Percentiles rank a stretch among this genome's conserved stretches.
These are phyloP conservation scores for Shiraia bambusicola DNA, from an alignment of 2,329 filamentous ascomycete genomes.

Conservation along the genomic window DNA sequence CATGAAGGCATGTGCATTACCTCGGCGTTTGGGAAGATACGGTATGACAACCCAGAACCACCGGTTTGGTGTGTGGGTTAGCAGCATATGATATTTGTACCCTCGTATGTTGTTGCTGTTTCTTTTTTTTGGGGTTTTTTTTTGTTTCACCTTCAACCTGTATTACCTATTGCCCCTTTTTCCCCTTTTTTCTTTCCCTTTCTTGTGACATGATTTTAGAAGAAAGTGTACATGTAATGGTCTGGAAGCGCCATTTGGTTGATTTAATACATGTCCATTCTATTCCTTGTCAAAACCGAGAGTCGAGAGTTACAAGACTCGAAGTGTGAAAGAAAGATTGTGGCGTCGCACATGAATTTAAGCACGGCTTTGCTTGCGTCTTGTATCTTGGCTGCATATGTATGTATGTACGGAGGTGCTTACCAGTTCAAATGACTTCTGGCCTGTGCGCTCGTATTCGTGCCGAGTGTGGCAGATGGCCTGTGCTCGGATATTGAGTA, in stretches of 20 bases:
- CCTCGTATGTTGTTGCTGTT: neutral
- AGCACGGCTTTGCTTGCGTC: too few species aligned
- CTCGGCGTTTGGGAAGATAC: constrained; percentile 25
- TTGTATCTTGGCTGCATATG: constrained; percentile 18
- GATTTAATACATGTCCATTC: constrained; percentile 13
- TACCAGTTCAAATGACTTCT: too few species aligned
- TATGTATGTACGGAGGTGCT: too few species aligned
- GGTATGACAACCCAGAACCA: constrained; percentile 9
- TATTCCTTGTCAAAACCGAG: too few species aligned
- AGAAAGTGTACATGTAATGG: neutral
- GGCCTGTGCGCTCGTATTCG: too few species aligned
- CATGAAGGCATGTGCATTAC: constrained; percentile 13
- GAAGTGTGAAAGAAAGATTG: too few species aligned
- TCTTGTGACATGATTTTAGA: too few species aligned
- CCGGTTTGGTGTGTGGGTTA: constrained; percentile 6
- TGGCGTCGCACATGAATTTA: too few species aligned
- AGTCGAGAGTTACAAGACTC: too few species aligned
- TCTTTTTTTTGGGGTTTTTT: neutral
- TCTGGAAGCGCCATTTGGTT: constrained; percentile 3
- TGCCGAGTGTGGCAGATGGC: too few species aligned
- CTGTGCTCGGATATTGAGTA: too few species aligned
- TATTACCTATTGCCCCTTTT: too few species aligned
- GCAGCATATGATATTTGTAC: constrained; percentile 12
- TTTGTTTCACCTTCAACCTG: constrained; percentile 2
- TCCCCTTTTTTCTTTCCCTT: neutral